Percentiles rank a stretch among this genome's conserved stretches.
Conservation (phyloP, 2,329 filamentous ascomycete species). For the Trichoderma simmonsii region DNA sequence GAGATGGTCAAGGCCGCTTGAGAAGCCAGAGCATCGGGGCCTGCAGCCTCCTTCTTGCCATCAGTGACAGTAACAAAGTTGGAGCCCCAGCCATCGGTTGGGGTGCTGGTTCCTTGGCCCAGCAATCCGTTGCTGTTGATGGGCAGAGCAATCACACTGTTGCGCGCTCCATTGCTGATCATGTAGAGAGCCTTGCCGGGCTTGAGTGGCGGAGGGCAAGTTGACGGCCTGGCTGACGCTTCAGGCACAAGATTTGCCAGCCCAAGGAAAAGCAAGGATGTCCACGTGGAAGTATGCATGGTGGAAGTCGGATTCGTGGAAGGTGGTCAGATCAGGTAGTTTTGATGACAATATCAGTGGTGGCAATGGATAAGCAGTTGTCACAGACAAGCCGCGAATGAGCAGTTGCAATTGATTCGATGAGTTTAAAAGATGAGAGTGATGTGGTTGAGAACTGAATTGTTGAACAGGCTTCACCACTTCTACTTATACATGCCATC, state of each 20-base stretch:
- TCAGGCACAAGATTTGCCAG: not conserved
- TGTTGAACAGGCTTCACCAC: not conserved
- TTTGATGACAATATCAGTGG: not conserved
- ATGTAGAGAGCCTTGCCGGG: constrained; percentile 51
- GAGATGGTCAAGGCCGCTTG: constrained; percentile 50
- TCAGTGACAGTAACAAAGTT: constrained; percentile 37
- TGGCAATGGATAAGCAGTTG: not conserved
- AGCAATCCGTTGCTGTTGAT: constrained; percentile 47
- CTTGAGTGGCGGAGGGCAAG: not conserved
- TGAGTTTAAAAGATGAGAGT: not conserved
- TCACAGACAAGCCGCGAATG: not conserved
- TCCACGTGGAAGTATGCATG: constrained; percentile 8
- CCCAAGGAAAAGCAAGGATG: not conserved
- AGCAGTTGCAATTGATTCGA: not conserved
- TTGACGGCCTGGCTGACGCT: not conserved
- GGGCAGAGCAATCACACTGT: constrained; percentile 49
- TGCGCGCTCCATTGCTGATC: constrained; percentile 50
- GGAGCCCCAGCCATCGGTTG: constrained; percentile 48
- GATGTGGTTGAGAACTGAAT: not conserved
- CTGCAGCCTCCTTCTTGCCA: constrained; percentile 36
- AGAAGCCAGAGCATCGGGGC: constrained; percentile 49
- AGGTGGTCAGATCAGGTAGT: not conserved
- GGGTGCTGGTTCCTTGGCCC: constrained; percentile 38
- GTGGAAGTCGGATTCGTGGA: not conserved
- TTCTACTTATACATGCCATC: not conserved